Conservation (phyloP, 2,329 filamentous ascomycete genomes). For the Pestalotiopsis fici region DNA sequence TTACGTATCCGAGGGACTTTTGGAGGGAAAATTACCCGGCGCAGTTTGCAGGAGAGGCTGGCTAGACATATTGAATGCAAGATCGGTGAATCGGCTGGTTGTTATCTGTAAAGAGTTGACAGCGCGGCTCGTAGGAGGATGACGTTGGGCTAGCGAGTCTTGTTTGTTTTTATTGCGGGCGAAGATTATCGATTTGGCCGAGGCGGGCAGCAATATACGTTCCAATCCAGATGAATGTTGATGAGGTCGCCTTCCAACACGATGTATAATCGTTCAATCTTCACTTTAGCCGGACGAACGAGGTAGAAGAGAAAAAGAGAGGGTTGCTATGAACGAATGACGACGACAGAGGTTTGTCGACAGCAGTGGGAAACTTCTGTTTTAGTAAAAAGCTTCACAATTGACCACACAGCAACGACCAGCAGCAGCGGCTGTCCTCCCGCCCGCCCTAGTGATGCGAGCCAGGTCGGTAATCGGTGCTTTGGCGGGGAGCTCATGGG, state of each 20-base stretch:
- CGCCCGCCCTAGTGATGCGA: not conserved
- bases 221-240: not conserved
- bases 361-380: not conserved
- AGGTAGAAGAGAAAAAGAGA: not conserved
- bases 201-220: not conserved
- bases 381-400: constrained; percentile 7
- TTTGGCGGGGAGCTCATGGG: not conserved
- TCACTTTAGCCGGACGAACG: not conserved
- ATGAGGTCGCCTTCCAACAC: too few species aligned
- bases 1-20: not conserved
- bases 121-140: not conserved
- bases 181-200: not conserved
- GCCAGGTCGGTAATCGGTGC: not conserved
- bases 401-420: not conserved
- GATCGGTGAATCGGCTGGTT: not conserved
- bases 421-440: not conserved
- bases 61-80: constrained; percentile 72
- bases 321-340: not conserved
- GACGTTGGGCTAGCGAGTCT: not conserved
- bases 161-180: not conserved
- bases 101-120: not conserved
- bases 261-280: not conserved
- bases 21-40: constrained; percentile 60
- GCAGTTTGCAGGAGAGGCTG: constrained; percentile 95
- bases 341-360: not conserved